phyloP scores from a whole-genome alignment of 768 basidiomycete genomes.

The Phallus indusiatus region DNA sequence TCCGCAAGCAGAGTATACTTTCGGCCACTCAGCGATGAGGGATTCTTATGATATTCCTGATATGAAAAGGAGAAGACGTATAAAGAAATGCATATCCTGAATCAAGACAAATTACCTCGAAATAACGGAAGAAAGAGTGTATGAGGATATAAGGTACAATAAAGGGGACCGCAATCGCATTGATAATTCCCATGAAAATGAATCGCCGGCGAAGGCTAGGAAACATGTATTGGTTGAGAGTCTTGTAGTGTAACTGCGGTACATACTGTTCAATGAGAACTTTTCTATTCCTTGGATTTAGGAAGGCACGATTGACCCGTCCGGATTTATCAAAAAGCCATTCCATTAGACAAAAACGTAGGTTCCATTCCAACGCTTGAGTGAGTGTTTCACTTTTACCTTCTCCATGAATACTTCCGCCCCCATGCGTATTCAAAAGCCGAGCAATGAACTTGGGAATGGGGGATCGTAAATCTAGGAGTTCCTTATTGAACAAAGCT shows the following conservation, averaged over 20 bases:
- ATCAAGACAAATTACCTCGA: constrained; percentile 57
- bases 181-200: constrained; percentile 94
- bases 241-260: background rate
- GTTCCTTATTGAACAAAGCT: constrained; percentile 93
- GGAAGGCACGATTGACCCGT: constrained; percentile 80
- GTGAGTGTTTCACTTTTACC: constrained; percentile 77
- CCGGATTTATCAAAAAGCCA: constrained; percentile 91
- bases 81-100: background rate
- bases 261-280: constrained; percentile 78
- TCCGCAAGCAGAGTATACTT: constrained; percentile 91
- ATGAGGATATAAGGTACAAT: constrained; percentile 93
- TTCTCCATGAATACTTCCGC: constrained; percentile 25
- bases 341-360: constrained; percentile 90
- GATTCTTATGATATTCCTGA: constrained; percentile 98
- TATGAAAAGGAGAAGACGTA: background rate
- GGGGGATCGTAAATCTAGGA: constrained; percentile 82
- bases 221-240: constrained; percentile 3
- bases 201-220: constrained; percentile 72
- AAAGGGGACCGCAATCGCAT: constrained; percentile 92
- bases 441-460: constrained; percentile 50
- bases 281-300: constrained; percentile 73
- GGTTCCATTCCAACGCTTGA: constrained; percentile 92
- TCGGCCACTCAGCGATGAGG: constrained; percentile 86
- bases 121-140: constrained; percentile 99
- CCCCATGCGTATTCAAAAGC: constrained; percentile 30